Evolutionary conservation across 2,329 filamentous ascomycete genomes (phyloP).

Genomic region (Penicillium rolfsii): DNA sequence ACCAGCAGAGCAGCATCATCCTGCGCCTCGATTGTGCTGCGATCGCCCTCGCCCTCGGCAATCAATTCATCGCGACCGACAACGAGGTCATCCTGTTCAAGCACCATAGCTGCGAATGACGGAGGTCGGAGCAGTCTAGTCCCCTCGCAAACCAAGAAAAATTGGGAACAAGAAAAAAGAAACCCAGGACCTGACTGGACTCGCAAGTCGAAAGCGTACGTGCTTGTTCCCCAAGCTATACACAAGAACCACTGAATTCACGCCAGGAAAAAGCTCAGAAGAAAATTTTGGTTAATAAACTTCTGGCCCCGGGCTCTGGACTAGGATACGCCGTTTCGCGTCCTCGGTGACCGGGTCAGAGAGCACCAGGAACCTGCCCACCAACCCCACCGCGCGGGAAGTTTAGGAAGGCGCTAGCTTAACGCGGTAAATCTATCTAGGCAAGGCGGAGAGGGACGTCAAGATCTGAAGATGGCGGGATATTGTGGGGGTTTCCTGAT

Average conservation of each 20-base stretch:
- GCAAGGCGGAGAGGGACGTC: neutral
- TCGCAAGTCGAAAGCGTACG: neutral
- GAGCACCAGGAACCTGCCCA: neutral
- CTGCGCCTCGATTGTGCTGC: constrained; percentile 32
- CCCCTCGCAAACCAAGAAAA: neutral
- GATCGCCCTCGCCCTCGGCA: constrained; percentile 31
- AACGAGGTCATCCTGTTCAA: constrained; percentile 26
- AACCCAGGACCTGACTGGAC: neutral
- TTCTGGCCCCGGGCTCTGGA: constrained; percentile 9
- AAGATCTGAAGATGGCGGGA: neutral
- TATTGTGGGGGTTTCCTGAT: neutral
- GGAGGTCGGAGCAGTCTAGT: neutral
- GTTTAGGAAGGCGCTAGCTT: constrained; percentile 9
- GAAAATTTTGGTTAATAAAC: constrained; percentile 18
- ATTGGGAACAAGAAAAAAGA: neutral
- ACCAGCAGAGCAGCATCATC: constrained; percentile 46
- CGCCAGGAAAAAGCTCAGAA: neutral
- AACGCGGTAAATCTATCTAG: neutral
- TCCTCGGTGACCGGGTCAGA: constrained; percentile 12
- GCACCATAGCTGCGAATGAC: constrained; percentile 17
- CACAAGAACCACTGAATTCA: neutral
- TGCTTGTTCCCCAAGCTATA: neutral
- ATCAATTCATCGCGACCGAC: constrained; percentile 30
- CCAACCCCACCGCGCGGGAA: constrained; percentile 23
- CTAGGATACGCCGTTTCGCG: constrained; percentile 12